Base-by-base conservation (phyloP, 768 basidiomycete genomes). In the Podaxis sp. region DNA sequence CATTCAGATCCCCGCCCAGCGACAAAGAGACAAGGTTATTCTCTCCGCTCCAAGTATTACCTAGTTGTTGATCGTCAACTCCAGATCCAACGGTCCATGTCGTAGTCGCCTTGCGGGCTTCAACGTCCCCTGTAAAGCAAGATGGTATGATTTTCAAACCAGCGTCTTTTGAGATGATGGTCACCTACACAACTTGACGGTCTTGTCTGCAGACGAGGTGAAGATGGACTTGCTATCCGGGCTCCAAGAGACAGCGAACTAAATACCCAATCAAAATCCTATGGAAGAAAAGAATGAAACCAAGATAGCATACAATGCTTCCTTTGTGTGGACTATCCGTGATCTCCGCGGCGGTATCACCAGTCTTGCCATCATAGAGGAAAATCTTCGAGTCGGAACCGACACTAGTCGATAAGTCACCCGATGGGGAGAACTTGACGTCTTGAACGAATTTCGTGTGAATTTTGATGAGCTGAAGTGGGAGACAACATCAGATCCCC, bases 401-500 rank as follows among this genome's bases (percentile, higher is more conserved):
- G 38, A 92, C 94, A 62, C 93, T 95, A 13, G 86, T 90, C 70
- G 98, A 96, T 48, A 87, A 78, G 46, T 89, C 85, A 1, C 96
- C 96, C 8, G 88, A 88, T 0, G 88, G 87, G 0, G 94, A 82
- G 71, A 87, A 98, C 58, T 86, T 84, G 38, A 98, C 85, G 64
- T 96, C 94, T 75, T 96, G 93, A 15, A 98, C 91, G 69, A 96
- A 97, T 72, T 90, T 93, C 13, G 88, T 90, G 72, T 99, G 96
- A 2, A 89, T 90, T 73, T 86, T 88, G 76, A 97, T 90, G 11
- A 87, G 85, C 90, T 93, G 54, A 2, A 62, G 58, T 46, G 2
- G 20, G 1, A 24, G 24, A 28, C 41, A 15, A 13, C 12, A 12
- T 50, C 49, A 50, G 49, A 15, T 50, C 13, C 5, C 26, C 20